These are phyloP conservation scores for Ampelocalamus luodianensis DNA, from an alignment of 176 grass and related monocot genomes.

Conservation along the genomic window DNA sequence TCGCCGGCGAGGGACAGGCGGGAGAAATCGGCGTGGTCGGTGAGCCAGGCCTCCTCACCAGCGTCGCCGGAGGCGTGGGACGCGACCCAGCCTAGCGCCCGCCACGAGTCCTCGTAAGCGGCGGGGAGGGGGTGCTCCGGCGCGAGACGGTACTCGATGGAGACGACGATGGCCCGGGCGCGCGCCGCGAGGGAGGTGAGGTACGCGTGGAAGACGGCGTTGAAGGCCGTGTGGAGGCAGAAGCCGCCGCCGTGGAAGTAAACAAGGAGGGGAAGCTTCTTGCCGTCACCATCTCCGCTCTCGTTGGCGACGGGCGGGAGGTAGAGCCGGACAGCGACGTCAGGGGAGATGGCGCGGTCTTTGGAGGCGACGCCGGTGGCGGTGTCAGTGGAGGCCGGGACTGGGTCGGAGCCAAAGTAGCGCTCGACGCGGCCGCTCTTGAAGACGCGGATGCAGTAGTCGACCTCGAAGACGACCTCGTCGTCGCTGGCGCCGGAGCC, in stretches of 20 bases:
- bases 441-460: constrained; percentile 56
- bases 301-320: constrained; percentile 39
- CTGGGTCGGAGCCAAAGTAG: constrained; percentile 49
- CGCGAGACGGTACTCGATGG: constrained; percentile 74
- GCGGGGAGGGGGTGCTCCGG: constrained; percentile 74
- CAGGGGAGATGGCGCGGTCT: constrained; percentile 44
- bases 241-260: constrained; percentile 65
- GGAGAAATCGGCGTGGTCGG: constrained; percentile 50
- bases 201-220: constrained; percentile 53
- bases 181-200: too few relatives aligned
- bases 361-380: constrained; percentile 55
- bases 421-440: constrained; percentile 63
- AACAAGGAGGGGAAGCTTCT: constrained; percentile 55
- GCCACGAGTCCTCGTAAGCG: constrained; percentile 57
- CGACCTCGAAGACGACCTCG: constrained; percentile 41
- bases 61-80: constrained; percentile 27
- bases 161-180: constrained; percentile 58
- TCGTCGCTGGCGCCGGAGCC: constrained; percentile 19
- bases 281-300: not conserved
- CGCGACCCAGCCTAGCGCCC: constrained; percentile 52
- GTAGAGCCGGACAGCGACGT: constrained; percentile 56
- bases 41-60: constrained; percentile 54
- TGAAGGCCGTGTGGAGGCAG: constrained; percentile 56
- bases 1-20: constrained; percentile 58
- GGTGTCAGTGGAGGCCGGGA: constrained; percentile 50